These are phyloP conservation scores for Geum urbanum DNA, from an alignment of 306 rosid species.

Conservation along the genomic window DNA sequence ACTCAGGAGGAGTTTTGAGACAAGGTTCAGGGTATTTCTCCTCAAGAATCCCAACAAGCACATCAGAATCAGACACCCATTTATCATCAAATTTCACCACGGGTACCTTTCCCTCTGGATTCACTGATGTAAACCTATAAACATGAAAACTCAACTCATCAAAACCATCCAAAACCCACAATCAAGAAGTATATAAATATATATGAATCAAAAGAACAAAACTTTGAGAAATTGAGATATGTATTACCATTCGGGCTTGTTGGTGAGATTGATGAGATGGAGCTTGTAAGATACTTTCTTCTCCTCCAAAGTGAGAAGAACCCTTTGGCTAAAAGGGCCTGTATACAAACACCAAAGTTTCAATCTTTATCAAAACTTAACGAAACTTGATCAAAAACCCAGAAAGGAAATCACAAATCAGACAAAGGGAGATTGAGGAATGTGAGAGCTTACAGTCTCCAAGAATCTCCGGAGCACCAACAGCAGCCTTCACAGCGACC, in stretches of 20 bases:
- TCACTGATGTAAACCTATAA: constrained; percentile 64
- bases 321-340: constrained; percentile 92
- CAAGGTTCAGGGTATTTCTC: constrained; percentile 65
- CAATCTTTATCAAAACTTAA: not conserved
- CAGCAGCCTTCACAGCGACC: constrained; percentile 63
- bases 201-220: not conserved
- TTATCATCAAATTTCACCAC: constrained; percentile 61
- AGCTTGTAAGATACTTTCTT: constrained; percentile 51
- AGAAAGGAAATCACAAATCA: not conserved
- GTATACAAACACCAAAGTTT: constrained; percentile 1
- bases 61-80: constrained; percentile 92
- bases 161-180: not conserved
- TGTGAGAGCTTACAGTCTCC: constrained; percentile 64
- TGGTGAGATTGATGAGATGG: constrained; percentile 50
- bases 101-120: constrained; percentile 87
- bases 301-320: constrained; percentile 73
- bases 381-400: constrained; percentile 7
- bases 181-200: not conserved
- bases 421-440: not conserved
- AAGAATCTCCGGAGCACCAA: constrained; percentile 48
- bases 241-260: constrained; percentile 70
- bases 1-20: constrained; percentile 57
- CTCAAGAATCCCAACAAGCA: constrained; percentile 63
- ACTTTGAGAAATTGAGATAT: not conserved
- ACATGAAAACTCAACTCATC: constrained; percentile 17